Percentiles rank a stretch among this genome's conserved stretches.
Evolutionary conservation across 2,329 filamentous ascomycete species (phyloP).

Genomic region (Scedosporium minutisporum): DNA sequence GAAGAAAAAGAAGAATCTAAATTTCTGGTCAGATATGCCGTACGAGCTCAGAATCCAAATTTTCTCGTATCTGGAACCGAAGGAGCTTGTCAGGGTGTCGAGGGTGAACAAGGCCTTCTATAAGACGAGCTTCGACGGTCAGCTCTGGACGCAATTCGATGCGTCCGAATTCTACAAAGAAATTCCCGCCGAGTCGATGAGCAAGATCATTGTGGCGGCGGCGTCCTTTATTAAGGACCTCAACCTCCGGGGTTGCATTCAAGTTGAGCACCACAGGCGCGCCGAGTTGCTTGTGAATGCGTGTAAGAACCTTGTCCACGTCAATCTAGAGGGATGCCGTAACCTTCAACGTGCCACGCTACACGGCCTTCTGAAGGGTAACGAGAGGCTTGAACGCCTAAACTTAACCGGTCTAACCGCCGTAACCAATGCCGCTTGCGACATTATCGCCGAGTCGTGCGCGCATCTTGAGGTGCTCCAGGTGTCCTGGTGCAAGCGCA

Average conservation of each 20-base stretch:
- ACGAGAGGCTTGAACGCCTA: slow-evolving; percentile 68
- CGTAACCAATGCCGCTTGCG: slow-evolving; percentile 77
- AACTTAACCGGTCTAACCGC: slow-evolving; percentile 76
- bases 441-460: slow-evolving; percentile 73
- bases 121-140: slow-evolving; percentile 82
- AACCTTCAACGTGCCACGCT: slow-evolving; percentile 73
- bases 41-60: slow-evolving; percentile 73
- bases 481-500: slow-evolving; percentile 84
- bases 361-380: slow-evolving; percentile 64
- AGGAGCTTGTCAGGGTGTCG: slow-evolving; percentile 71
- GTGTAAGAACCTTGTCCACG: slow-evolving; percentile 78
- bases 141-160: slow-evolving; percentile 82
- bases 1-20: slow-evolving; percentile 34
- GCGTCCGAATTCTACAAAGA: slow-evolving; percentile 77
- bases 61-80: slow-evolving; percentile 65
- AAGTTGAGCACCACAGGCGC: slow-evolving; percentile 73
- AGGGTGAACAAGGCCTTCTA: slow-evolving; percentile 71
- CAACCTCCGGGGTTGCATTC: slow-evolving; percentile 84
- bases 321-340: slow-evolving; percentile 80
- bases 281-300: slow-evolving; percentile 69
- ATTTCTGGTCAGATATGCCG: slow-evolving; percentile 76
- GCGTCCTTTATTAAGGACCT: slow-evolving; percentile 86
- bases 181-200: slow-evolving; percentile 74
- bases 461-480: slow-evolving; percentile 76
- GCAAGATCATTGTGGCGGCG: slow-evolving; percentile 74